A percentile compares a stretch with the other conserved stretches of the same genome.
Conservation (phyloP, 176 grass and related monocot genomes). For the Cenchrus purpureus region DNA sequence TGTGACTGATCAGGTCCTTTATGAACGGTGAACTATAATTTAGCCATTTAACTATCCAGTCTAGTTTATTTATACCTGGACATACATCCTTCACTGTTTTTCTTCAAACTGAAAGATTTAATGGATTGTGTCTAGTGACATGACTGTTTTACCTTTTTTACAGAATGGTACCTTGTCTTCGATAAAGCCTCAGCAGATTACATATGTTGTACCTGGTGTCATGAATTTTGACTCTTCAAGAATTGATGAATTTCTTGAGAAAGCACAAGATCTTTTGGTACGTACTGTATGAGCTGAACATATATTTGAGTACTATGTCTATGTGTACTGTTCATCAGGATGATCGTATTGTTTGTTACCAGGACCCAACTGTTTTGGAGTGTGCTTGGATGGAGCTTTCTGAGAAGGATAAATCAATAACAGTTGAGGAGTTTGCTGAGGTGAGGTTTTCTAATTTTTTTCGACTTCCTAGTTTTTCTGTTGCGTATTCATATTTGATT, state of each 20-base stretch:
- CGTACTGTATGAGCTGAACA: constrained; percentile 34
- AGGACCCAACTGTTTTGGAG: constrained; percentile 89
- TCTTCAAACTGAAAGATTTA: not conserved
- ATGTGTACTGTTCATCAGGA: not conserved
- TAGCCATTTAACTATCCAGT: constrained; percentile 2
- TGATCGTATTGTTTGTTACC: constrained; percentile 29
- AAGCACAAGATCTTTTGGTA: constrained; percentile 79
- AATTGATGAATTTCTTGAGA: constrained; percentile 82
- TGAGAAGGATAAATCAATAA: constrained; percentile 85
- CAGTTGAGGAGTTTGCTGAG: constrained; percentile 87
- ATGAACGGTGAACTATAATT: constrained; percentile 26
- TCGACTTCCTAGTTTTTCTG: not conserved
- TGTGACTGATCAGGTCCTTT: constrained; percentile 81
- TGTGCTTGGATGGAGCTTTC: constrained; percentile 92
- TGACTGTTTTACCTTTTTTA: constrained; percentile 34
- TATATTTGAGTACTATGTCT: constrained; percentile 2
- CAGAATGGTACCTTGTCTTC: constrained; percentile 83
- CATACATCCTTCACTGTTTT: not conserved
- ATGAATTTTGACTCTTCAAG: constrained; percentile 71
- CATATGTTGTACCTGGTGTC: constrained; percentile 83
- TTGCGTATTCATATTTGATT: constrained; percentile 32
- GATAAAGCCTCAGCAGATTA: constrained; percentile 92
- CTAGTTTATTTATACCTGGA: constrained; percentile 10
- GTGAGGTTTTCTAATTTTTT: constrained; percentile 45
- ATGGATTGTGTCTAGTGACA: constrained; percentile 33